phyloP scores from a whole-genome alignment of 1,284 basidiomycete species.

The Gomphus sp. region DNA sequence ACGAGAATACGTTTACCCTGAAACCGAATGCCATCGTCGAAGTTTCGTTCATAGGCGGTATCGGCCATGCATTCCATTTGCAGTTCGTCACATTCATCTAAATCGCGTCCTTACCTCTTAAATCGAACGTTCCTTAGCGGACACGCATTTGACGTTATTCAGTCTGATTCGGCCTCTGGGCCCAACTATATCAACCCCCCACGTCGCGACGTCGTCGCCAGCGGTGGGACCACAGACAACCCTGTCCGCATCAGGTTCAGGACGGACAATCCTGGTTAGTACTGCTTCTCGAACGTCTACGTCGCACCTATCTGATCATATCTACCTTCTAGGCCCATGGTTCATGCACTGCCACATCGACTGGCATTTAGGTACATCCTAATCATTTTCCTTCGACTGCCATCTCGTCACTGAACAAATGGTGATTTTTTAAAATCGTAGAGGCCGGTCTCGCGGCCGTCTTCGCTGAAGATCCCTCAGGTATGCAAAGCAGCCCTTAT shows the following conservation, averaged over 20 bases:
- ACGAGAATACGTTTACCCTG: slow-evolving; percentile 25
- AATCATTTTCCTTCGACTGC: background rate
- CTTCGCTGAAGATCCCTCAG: slow-evolving; percentile 7
- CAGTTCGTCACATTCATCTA: slow-evolving; percentile 1
- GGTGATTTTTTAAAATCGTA: background rate
- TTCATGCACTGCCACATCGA: slow-evolving; percentile 10
- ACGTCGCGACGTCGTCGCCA: slow-evolving; percentile 13
- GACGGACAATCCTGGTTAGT: slow-evolving; percentile 8
- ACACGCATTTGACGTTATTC: slow-evolving; percentile 9
- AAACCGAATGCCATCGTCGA: slow-evolving; percentile 38
- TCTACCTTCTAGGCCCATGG: background rate
- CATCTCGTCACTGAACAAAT: background rate
- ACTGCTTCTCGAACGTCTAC: background rate
- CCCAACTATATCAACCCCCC: slow-evolving; percentile 15
- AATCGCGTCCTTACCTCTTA: background rate
- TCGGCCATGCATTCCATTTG: slow-evolving; percentile 14
- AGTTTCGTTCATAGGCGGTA: slow-evolving; percentile 28
- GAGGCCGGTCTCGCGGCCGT: slow-evolving; percentile 8
- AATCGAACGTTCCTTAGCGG: background rate
- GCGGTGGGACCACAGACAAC: background rate
- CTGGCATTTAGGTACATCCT: slow-evolving; percentile 8
- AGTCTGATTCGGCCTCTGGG: slow-evolving; percentile 1
- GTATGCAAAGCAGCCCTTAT: background rate
- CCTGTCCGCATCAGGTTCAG: slow-evolving; percentile 5
- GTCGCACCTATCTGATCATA: background rate